These are phyloP conservation scores for Globisporangium solare DNA, from an alignment of 352 stramenopile species.

Conservation along the genomic window DNA sequence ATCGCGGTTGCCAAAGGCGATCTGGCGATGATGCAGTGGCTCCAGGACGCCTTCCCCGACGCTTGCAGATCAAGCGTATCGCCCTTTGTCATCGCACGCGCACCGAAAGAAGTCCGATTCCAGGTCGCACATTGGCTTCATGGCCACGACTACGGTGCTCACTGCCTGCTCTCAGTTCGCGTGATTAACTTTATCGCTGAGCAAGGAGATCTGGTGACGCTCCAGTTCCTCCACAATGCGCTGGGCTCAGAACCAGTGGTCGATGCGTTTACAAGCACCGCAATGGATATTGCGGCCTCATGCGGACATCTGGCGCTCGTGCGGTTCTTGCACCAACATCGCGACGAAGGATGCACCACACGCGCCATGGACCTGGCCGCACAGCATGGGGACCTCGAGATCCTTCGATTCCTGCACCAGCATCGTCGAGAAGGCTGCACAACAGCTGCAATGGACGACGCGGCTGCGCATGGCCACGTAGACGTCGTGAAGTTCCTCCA, in stretches of 20 bases:
- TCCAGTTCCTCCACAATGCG: slow-evolving; percentile 5
- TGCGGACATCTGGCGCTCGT: not conserved
- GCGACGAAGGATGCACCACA: slow-evolving; percentile 1
- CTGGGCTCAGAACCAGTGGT: not conserved
- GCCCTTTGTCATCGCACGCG: not conserved
- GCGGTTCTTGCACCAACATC: not conserved
- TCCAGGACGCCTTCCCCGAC: not conserved
- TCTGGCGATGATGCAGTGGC: slow-evolving; percentile 6
- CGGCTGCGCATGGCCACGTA: not conserved
- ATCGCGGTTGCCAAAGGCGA: not conserved
- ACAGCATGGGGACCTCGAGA: not conserved
- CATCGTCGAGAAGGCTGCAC: slow-evolving; percentile 1
- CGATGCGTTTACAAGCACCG: not conserved
- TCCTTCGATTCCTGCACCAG: slow-evolving; percentile 1
- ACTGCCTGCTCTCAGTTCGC: not conserved
- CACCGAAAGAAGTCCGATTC: not conserved
- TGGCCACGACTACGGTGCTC: not conserved
- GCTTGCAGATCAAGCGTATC: not conserved
- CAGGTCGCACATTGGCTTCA: slow-evolving; percentile 1
- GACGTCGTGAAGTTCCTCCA: slow-evolving; percentile 5
- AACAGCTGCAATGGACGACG: not conserved
- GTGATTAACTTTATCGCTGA: not conserved
- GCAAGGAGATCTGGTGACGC: not conserved
- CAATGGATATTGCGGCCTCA: not conserved
- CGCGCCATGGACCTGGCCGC: slow-evolving; percentile 1